Conservation (phyloP, 352 stramenopile genomes). For the Phytophthora chlamydospora region DNA sequence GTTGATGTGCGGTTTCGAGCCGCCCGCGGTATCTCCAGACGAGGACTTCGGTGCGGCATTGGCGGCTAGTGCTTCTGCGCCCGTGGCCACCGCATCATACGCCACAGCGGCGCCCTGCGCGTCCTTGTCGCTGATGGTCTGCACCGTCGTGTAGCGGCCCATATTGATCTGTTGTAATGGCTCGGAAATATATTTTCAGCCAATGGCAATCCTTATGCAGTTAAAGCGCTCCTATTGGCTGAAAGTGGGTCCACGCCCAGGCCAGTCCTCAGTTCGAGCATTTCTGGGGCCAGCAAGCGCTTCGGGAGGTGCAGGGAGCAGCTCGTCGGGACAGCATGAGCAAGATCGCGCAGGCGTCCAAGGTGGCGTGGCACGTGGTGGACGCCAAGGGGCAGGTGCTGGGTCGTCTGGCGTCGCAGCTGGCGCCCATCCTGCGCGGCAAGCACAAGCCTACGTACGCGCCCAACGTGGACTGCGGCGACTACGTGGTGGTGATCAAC, state of each 20-base stretch:
- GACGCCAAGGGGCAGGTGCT: slow-evolving; percentile 96
- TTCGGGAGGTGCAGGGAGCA: neutral
- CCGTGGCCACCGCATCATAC: slow-evolving; percentile 31
- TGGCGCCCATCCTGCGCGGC: slow-evolving; percentile 96
- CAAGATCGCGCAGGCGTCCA: slow-evolving; percentile 83
- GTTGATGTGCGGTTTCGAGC: slow-evolving; percentile 51
- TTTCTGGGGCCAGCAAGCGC: slow-evolving; percentile 25
- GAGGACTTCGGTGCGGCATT: no score
- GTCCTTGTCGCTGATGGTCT: slow-evolving; percentile 88
- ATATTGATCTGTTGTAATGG: slow-evolving; percentile 26
- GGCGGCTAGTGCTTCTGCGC: neutral
- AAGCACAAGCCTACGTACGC: slow-evolving; percentile 99
- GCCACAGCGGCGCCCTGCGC: slow-evolving; percentile 71
- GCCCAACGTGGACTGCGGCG: slow-evolving; percentile 97
- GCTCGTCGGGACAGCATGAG: slow-evolving; percentile 51
- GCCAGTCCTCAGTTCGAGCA: neutral
- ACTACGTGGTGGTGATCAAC: slow-evolving; percentile 98
- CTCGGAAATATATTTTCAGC: no score
- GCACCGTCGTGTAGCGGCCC: slow-evolving; percentile 82
- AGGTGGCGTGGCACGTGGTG: slow-evolving; percentile 95
- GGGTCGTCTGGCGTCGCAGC: slow-evolving; percentile 95
- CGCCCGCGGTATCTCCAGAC: no score
- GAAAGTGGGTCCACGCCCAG: no score
- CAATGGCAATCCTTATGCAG: no score
- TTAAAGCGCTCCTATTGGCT: no score